Conservation (phyloP, 495 filamentous ascomycete genomes). For the Terfezia boudieri region DNA sequence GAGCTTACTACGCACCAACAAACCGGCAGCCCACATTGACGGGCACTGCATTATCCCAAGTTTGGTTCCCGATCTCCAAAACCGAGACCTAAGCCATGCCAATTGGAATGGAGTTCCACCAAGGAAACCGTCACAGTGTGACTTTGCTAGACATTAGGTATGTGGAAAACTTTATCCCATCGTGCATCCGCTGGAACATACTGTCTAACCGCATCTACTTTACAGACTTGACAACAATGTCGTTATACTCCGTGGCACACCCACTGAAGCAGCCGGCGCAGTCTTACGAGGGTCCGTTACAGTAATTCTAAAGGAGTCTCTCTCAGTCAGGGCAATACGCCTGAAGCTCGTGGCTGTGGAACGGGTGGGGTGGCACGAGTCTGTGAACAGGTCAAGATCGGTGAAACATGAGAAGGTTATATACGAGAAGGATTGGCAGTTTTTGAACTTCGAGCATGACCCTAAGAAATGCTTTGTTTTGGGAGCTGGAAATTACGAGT, state of each 20-base stretch:
- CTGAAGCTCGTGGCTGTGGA: slow-evolving; percentile 49
- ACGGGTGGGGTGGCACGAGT: slow-evolving; percentile 14
- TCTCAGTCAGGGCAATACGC: slow-evolving; percentile 50
- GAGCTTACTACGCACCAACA: too few species aligned
- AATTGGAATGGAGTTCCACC: slow-evolving; percentile 6
- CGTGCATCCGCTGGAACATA: not conserved
- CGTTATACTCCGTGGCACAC: slow-evolving; percentile 51
- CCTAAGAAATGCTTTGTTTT: slow-evolving; percentile 17
- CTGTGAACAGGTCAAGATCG: slow-evolving; percentile 12
- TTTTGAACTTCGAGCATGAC: slow-evolving; percentile 28
- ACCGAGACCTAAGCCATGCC: slow-evolving; percentile 13
- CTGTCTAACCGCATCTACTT: too few species aligned
- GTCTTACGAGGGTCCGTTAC: slow-evolving; percentile 52
- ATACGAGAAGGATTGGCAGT: slow-evolving; percentile 33
- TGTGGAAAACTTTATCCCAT: not conserved
- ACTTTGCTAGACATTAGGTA: slow-evolving; percentile 11
- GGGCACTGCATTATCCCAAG: too few species aligned
- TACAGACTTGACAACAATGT: slow-evolving; percentile 55
- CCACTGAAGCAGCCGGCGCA: slow-evolving; percentile 54
- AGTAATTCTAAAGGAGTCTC: slow-evolving; percentile 44
- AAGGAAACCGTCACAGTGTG: too few species aligned
- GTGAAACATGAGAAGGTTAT: slow-evolving; percentile 33
- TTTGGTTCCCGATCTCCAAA: too few species aligned
- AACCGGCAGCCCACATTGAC: too few species aligned
- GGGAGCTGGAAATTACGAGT: slow-evolving; percentile 63